Base-by-base conservation (phyloP, 495 filamentous ascomycete genomes). In the Trichoderma virens region DNA sequence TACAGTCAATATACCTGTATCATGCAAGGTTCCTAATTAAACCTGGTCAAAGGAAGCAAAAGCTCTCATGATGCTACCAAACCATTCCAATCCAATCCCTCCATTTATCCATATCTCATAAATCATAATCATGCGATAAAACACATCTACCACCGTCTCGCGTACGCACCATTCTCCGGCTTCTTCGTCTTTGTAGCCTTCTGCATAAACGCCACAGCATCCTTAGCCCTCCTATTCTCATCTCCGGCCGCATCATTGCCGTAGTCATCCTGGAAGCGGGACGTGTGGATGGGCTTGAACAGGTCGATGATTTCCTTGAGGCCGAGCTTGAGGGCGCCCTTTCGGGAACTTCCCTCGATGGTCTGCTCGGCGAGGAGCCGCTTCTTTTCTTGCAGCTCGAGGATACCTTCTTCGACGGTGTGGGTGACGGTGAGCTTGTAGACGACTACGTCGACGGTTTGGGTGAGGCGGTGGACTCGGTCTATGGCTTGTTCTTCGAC, bases 401-500 rank as follows among this genome's bases (percentile, higher is more conserved):
- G 74, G 68, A 98, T 98, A 59, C 92, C 85, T 67, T 93, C 93
- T 77, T 98, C 94, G 23, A 98, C 93, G 1, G 90, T 90, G 63
- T 84, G 81, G 62, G 83, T 83, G 66, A 98, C 85, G 14, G 92
- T 96, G 67, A 98, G 81, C 67, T 92, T 93, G 80, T 96, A 98
- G 62, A 98, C 92, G 27, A 91, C 85, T 43, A 98, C 94, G 70
- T 97, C 93, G 16, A 90, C 79, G 16, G 91, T 96, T 76, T 98
- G 94, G 63, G 94, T 97, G 47, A 98, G 86, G 13, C 94, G 90
- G 68, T 98, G 94, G 56, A 98, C 94, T 51, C 94, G 92, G 73
- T 98, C 94, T 68, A 98, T 98, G 11, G 94, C 94, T 81, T 98
- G 94, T 74, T 97, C 94, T 82, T 98, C 94, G 30, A 98, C 90